These are phyloP conservation scores for Mucor circinelloides DNA, from an alignment of 371 early-diverging fungal genomes.

Conservation along the genomic window DNA sequence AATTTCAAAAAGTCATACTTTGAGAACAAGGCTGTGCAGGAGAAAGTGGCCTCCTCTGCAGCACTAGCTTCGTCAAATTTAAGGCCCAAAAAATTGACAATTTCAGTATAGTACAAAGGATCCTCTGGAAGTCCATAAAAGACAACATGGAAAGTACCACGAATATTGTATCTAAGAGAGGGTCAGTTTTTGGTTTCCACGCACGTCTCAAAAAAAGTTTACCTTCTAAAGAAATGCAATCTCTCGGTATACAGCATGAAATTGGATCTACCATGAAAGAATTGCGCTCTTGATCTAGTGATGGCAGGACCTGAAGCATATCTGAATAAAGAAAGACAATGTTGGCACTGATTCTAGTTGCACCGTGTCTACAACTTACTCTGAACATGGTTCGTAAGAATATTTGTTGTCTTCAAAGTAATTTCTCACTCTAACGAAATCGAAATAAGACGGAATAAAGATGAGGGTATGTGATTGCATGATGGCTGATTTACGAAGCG, in stretches of 20 bases:
- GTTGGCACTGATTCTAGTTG: no score
- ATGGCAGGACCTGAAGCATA: conserved; percentile 72
- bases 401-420: conserved; percentile 77
- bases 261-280: conserved; percentile 78
- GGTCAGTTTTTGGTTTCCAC: background rate
- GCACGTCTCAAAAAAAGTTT: background rate
- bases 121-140: conserved; percentile 92
- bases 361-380: conserved; percentile 72
- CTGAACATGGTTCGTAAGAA: conserved; percentile 77
- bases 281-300: conserved; percentile 74
- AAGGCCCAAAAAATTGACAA: conserved; percentile 70
- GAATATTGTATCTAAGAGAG: conserved; percentile 68
- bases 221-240: conserved; percentile 91
- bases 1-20: conserved; percentile 84
- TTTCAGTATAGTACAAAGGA: conserved; percentile 87
- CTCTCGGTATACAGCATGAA: conserved; percentile 91
- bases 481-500: conserved; percentile 60
- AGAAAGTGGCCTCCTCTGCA: conserved; percentile 61
- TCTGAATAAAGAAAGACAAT: conserved; percentile 26
- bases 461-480: conserved; percentile 79
- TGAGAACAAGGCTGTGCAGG: conserved; percentile 76
- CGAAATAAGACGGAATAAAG: conserved; percentile 95
- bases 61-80: conserved; percentile 52
- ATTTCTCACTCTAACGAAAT: conserved; percentile 92
- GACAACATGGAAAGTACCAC: conserved; percentile 83